These are phyloP conservation scores for Yamagishiella unicocca DNA, from an alignment of 139 green algal genomes.

Conservation along the genomic window DNA sequence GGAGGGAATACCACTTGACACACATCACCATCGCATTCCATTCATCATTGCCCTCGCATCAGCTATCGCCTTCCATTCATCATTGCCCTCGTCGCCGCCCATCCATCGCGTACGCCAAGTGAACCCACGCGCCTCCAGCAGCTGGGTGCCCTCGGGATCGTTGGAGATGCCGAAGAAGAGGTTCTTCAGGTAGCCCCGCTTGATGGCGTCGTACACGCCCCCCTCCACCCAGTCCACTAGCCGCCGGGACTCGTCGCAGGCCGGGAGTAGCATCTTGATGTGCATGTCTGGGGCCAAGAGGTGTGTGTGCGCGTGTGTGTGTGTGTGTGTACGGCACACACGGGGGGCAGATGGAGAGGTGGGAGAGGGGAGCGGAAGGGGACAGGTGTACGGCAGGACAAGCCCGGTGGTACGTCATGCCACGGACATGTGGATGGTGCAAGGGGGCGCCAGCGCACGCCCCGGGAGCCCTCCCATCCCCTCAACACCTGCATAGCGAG, in stretches of 20 bases:
- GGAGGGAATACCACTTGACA: background rate
- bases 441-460: too few relatives aligned
- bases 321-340: too few relatives aligned
- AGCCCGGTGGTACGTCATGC: too few relatives aligned
- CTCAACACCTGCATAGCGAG: too few relatives aligned
- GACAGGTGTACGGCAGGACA: too few relatives aligned
- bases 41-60: background rate
- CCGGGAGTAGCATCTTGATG: conserved; percentile 72
- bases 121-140: conserved; percentile 85
- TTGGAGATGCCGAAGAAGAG: conserved; percentile 82
- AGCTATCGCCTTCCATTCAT: too few relatives aligned
- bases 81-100: too few relatives aligned
- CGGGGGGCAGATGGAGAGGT: background rate
- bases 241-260: conserved; percentile 61
- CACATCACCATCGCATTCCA: background rate
- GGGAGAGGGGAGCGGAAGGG: background rate
- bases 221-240: conserved; percentile 81
- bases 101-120: too few relatives aligned
- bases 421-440: too few relatives aligned
- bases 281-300: conserved; percentile 73
- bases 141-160: conserved; percentile 70
- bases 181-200: conserved; percentile 78
- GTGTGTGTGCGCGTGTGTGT: background rate
- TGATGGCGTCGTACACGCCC: conserved; percentile 78
- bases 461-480: too few relatives aligned